A percentile compares a stretch with the other conserved stretches of the same genome.
Conservation (phyloP, 1,139 yeast genomes). For the Magnusiomyces ingens region DNA sequence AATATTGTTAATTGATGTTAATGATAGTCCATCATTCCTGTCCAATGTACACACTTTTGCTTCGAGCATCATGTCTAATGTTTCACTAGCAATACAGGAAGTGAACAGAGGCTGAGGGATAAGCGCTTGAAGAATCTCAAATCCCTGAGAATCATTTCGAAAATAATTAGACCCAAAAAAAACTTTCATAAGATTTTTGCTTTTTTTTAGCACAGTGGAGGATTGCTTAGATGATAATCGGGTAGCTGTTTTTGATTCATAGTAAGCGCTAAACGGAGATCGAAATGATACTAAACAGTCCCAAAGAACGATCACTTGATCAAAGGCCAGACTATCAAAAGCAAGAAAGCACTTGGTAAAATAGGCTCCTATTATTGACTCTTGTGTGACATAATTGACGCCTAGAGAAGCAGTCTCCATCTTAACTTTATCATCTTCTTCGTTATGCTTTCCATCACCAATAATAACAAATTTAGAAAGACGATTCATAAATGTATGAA, state of each 20-base stretch:
- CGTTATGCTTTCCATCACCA: conserved; percentile 12
- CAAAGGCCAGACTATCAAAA: conserved; percentile 51
- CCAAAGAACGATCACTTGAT: conserved; percentile 50
- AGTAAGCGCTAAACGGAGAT: conserved; percentile 29
- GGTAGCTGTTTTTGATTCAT: no score
- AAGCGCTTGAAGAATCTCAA: conserved; percentile 6
- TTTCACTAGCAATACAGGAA: conserved; percentile 42
- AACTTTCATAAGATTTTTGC: background rate
- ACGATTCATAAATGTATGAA: conserved; percentile 15
- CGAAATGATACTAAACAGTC: conserved; percentile 48
- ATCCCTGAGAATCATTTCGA: background rate
- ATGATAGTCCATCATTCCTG: conserved; percentile 36
- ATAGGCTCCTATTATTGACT: conserved; percentile 38
- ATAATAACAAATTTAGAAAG: conserved; percentile 8
- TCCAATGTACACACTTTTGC: conserved; percentile 54
- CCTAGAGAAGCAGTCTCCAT: conserved; percentile 1
- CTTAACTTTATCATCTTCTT: conserved; percentile 4
- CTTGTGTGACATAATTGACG: conserved; percentile 1
- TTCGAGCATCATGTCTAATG: conserved; percentile 47
- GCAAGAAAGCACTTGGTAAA: conserved; percentile 41
- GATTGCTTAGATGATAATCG: background rate
- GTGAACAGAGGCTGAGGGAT: conserved; percentile 4
- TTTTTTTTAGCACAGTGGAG: no score
- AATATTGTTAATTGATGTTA: conserved; percentile 40
- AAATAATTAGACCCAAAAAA: background rate